Evolutionary conservation across 139 green algal genomes (phyloP), one percentile per base, ranked within the genome.

Genomic region (Chlamydomonas schloesseri): DNA sequence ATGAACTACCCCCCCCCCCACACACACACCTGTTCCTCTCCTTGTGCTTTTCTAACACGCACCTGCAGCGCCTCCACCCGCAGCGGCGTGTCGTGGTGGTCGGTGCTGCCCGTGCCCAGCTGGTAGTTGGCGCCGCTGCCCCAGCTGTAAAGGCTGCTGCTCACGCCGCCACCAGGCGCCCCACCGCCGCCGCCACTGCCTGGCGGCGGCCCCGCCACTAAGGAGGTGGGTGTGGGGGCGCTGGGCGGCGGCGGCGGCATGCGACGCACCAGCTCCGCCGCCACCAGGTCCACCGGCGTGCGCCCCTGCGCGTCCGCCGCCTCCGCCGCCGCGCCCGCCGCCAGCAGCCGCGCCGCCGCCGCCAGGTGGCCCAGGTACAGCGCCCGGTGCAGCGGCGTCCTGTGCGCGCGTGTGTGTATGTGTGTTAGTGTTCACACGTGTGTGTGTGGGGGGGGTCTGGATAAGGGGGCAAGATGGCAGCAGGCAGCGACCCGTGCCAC

Each of bases 51-150:
- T n/a, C n/a, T n/a, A n/a, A n/a, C n/a, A n/a, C n/a, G n/a, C 76
- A 73, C 81, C 81, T 90, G 89, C 65, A 97, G 84, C 15, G 74
- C 77, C 50, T 97, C 95, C 50, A 98, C 71, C 14, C 95, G 78
- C 42, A 92, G 72, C 4, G 95, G 96, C 8, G 64, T 83, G 21
- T 84, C 28, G 68, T 94, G 89, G 81, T 95, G 88, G 84, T 93
- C 93, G 21, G 88, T 91, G n/a, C 86, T 92, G 55, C 94, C 97
- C 57, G 97, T 98, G 34, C 97, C 97, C 37, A 99, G 92, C 88
- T 97, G 94, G 81, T 97, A 99, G 93, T 99, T 99, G 67, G 92
- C 91, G 11, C 97, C 97, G 83, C 92, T 96, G 86, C 97, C 97
- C 96, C 96, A 99, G 28, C n/a, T 34, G 47, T 65, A 50, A 29